A percentile compares a stretch with the other conserved stretches of the same genome.
Conservation (phyloP, 352 stramenopile genomes). For the Phytopythium mirpurense region DNA sequence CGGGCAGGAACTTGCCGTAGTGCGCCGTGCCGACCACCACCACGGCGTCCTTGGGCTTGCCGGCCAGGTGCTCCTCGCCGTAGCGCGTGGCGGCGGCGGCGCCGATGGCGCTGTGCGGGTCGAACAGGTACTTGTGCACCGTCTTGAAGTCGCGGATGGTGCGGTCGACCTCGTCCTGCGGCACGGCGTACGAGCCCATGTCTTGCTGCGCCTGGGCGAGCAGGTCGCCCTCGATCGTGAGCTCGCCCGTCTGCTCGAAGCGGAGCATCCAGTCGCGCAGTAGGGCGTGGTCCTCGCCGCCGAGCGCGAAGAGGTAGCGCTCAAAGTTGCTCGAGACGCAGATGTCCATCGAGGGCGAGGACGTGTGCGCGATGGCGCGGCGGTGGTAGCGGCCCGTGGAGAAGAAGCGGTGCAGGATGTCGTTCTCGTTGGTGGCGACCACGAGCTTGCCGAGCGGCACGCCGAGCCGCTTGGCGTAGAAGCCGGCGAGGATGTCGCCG, state of each 20-base stretch:
- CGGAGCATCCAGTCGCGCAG: constrained; percentile 91
- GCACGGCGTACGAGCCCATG: constrained; percentile 91
- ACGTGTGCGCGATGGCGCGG: constrained; percentile 89
- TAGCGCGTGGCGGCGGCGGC: constrained; percentile 87
- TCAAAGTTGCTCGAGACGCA: constrained; percentile 99
- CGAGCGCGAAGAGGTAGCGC: constrained; percentile 96
- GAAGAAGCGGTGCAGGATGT: constrained; percentile 99
- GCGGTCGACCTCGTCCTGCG: constrained; percentile 81
- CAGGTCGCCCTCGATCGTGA: constrained; percentile 90
- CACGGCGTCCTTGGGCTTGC: constrained; percentile 57
- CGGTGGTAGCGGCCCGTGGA: constrained; percentile 95
- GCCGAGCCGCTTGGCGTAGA: constrained; percentile 93
- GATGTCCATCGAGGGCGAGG: constrained; percentile 99
- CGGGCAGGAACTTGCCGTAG: constrained; percentile 97
- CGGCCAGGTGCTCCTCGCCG: constrained; percentile 52
- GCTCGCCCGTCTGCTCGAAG: constrained; percentile 94
- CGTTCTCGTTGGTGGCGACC: constrained; percentile 99
- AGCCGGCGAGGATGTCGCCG: constrained; percentile 97
- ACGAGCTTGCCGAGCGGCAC: constrained; percentile 95
- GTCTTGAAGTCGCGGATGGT: constrained; percentile 93
- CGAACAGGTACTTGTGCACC: constrained; percentile 94
- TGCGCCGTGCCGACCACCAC: constrained; percentile 96
- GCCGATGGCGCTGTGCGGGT: constrained; percentile 96
- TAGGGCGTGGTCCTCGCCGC: constrained; percentile 89
- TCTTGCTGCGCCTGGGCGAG: constrained; percentile 89